Evolutionary conservation across 2,329 filamentous ascomycete genomes (phyloP), one percentile per base, ranked within the genome.

Genomic region (Claviceps cyperi): DNA sequence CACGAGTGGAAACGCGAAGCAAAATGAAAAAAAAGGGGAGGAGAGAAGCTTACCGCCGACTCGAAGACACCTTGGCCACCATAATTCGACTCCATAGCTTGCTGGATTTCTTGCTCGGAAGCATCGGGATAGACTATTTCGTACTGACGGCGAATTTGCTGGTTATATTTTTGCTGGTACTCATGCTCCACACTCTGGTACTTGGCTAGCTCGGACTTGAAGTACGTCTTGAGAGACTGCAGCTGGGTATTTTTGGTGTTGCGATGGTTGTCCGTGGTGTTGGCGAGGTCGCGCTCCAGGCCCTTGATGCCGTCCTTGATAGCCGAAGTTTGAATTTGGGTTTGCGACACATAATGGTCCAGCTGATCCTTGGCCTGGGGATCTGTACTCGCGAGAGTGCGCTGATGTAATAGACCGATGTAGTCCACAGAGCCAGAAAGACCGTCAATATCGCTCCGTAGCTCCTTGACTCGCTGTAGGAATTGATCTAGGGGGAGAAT

Each of bases 51-150:
- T 75, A 91, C 86, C 52, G 86, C 86, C 51, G 81, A 83, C 66
- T 89, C 83, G 70, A 91, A 92, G 50, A 92, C 81, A 59, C 84
- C 83, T 69, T 90, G 83, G 52, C 85, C 78, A 49, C 82, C 80
- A 82, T 84, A 86, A 62, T 89, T 81, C 49, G 79, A 72, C 57
- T 86, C 74, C 22, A 80, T 71, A 3, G 84, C 84, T 63, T 86
- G 71, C 46, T 75, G 70, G 2, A 90, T 81, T 66, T 91, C 83
- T 1, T 76, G 70, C 52, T 89, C 84, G 46, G 76, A 77, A n/a
- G 86, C 86, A 43, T 88, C 81, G 48, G 86, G 86, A 63, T 89
- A 87, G 57, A 88, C 84, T 61, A 91, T 89, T 51, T 80, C 75
- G 66, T 86, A 90, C 66, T 92, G 86, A 59, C 86, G 77, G 52